These are phyloP conservation scores for Trypanosoma lewisi DNA, from an alignment of 208 protist species.

Conservation along the genomic window DNA sequence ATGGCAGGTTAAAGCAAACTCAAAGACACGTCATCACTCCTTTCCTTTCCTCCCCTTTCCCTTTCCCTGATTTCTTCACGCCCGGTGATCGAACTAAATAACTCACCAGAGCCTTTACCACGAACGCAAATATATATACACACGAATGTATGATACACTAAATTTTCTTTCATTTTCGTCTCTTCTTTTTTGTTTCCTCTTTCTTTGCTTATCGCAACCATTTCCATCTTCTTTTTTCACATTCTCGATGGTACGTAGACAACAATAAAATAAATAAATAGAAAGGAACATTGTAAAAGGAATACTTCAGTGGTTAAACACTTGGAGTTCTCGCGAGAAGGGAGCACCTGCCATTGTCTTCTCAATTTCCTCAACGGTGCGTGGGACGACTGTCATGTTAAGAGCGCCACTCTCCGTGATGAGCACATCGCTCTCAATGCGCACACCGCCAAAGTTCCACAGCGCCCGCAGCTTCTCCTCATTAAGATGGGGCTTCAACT, in stretches of 20 bases:
- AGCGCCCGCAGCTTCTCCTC: conserved; percentile 75
- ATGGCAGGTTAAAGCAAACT: no score
- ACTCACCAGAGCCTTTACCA: no score
- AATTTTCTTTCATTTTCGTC: conserved; percentile 4
- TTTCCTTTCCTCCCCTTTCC: background rate
- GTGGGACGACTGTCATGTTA: conserved; percentile 84
- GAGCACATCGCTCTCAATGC: conserved; percentile 98
- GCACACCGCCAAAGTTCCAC: conserved; percentile 94
- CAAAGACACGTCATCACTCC: no score
- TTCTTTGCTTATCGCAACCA: conserved; percentile 1
- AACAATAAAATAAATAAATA: conserved; percentile 1
- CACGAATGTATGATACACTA: background rate
- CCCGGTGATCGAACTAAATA: no score
- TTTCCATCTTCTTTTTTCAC: background rate
- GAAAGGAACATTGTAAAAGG: background rate
- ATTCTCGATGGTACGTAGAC: background rate
- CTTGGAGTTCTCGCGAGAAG: conserved; percentile 62
- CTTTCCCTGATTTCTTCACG: background rate
- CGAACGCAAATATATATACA: background rate
- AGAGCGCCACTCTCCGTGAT: conserved; percentile 90
- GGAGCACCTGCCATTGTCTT: conserved; percentile 69
- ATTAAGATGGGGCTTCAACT: conserved; percentile 84
- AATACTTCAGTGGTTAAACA: conserved; percentile 46
- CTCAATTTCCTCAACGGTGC: conserved; percentile 87
- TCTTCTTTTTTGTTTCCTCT: conserved; percentile 6